These are phyloP conservation scores for Agroathelia rolfsii DNA, from an alignment of 1,284 basidiomycete species.

Conservation along the genomic window DNA sequence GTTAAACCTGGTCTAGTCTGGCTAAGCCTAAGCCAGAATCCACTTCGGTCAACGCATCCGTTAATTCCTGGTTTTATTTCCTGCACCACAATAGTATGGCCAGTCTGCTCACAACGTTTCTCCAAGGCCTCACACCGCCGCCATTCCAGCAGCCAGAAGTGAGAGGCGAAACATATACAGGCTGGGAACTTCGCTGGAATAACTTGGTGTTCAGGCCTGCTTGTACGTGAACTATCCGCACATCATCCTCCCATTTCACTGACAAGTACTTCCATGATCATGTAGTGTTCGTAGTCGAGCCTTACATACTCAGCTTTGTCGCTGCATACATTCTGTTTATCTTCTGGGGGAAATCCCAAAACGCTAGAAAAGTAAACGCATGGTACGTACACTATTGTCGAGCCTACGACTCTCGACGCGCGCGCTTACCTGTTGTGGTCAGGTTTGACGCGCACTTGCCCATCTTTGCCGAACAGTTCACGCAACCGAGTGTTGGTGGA, in stretches of 20 bases:
- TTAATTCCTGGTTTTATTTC: slow-evolving; percentile 2
- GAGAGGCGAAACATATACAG: slow-evolving; percentile 47
- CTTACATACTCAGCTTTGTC: slow-evolving; percentile 40
- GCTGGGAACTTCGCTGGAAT: slow-evolving; percentile 63
- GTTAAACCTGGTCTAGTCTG: too few species aligned
- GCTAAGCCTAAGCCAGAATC: too few species aligned
- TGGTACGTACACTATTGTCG: slow-evolving; percentile 32
- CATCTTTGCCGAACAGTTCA: slow-evolving; percentile 59
- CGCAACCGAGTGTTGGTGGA: slow-evolving; percentile 45
- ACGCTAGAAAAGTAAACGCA: slow-evolving; percentile 42
- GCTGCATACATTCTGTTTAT: slow-evolving; percentile 44
- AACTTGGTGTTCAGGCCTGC: slow-evolving; percentile 74
- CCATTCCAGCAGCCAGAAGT: slow-evolving; percentile 27
- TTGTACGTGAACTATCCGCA: slow-evolving; percentile 39
- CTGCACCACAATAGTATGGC: slow-evolving; percentile 5
- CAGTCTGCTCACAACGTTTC: slow-evolving; percentile 25
- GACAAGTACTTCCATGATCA: slow-evolving; percentile 8
- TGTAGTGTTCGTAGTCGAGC: slow-evolving; percentile 60
- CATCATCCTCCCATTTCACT: slow-evolving; percentile 4
- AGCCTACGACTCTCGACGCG: neutral
- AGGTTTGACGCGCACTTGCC: slow-evolving; percentile 51
- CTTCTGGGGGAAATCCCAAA: slow-evolving; percentile 44
- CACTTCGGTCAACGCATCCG: slow-evolving; percentile 4
- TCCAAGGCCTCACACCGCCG: slow-evolving; percentile 37
- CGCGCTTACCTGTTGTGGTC: slow-evolving; percentile 8